Conservation (phyloP, 192 early-diverging fungal species). For the Backusella parvicylindrica region DNA sequence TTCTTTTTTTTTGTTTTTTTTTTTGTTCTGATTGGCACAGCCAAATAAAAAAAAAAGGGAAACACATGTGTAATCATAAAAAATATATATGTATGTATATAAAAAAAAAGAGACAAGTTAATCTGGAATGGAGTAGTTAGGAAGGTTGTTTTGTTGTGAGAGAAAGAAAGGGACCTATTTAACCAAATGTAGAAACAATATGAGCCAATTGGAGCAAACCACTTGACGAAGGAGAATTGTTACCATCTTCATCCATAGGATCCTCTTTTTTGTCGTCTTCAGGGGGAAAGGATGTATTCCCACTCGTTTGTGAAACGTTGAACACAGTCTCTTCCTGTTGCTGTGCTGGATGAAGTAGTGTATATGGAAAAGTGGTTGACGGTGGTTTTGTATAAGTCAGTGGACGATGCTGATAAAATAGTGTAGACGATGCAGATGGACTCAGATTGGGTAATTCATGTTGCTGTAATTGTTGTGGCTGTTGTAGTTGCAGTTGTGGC, state of each 20-base stretch:
- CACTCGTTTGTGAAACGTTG: not conserved
- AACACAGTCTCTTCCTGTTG: not conserved
- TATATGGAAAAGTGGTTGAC: not conserved
- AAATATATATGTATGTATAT: not conserved
- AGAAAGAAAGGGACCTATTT: constrained; percentile 1
- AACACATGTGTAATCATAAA: constrained; percentile 3
- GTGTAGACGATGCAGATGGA: not conserved
- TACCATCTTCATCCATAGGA: constrained; percentile 11
- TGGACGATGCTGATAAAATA: constrained; percentile 28
- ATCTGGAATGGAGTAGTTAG: not conserved
- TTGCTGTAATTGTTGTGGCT: not conserved
- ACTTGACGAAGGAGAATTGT: constrained; percentile 4
- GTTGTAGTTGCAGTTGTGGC: not conserved
- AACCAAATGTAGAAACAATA: constrained; percentile 33
- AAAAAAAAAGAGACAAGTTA: not conserved
- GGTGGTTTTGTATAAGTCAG: not conserved
- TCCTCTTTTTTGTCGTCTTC: constrained; percentile 13
- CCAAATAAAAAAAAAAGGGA: constrained; percentile 6
- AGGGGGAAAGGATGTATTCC: not conserved
- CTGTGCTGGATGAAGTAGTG: constrained; percentile 13
- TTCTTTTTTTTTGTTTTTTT: not conserved
- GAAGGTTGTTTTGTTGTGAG: not conserved
- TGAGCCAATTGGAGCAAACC: constrained; percentile 23
- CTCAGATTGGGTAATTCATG: not conserved
- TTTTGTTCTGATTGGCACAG: constrained; percentile 1